These are phyloP conservation scores for Suillus weaverae DNA, from an alignment of 768 basidiomycete species.

Conservation along the genomic window DNA sequence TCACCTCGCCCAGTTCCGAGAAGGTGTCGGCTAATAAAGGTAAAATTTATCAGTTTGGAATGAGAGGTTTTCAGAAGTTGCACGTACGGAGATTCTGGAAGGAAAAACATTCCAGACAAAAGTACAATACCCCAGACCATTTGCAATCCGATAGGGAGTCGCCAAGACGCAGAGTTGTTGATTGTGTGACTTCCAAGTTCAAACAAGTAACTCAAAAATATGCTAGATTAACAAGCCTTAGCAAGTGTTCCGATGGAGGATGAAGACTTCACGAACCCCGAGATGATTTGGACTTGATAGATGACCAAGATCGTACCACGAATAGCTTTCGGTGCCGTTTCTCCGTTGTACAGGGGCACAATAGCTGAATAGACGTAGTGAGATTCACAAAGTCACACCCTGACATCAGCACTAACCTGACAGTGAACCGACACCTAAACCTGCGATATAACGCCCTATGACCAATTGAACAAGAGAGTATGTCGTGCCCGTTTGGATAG, in stretches of 20 bases:
- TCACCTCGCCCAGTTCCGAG: slow-evolving; percentile 52
- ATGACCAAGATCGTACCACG: slow-evolving; percentile 72
- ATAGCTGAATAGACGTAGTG: slow-evolving; percentile 37
- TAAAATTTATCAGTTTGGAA: background rate
- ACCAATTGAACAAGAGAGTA: slow-evolving; percentile 64
- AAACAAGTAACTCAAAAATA: slow-evolving; percentile 71
- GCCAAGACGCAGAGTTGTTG: slow-evolving; percentile 64
- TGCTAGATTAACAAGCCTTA: slow-evolving; percentile 34
- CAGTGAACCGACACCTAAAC: slow-evolving; percentile 74
- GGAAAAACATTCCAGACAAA: slow-evolving; percentile 69
- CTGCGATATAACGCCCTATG: slow-evolving; percentile 73
- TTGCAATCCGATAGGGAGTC: slow-evolving; percentile 74
- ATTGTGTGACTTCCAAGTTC: slow-evolving; percentile 65
- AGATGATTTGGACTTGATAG: slow-evolving; percentile 77
- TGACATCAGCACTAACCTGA: slow-evolving; percentile 46
- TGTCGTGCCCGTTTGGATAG: slow-evolving; percentile 66
- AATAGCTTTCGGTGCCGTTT: slow-evolving; percentile 73
- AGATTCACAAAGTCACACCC: slow-evolving; percentile 4
- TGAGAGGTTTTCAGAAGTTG: background rate
- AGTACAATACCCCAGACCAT: slow-evolving; percentile 67
- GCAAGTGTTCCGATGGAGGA: background rate
- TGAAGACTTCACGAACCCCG: slow-evolving; percentile 44
- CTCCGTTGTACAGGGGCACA: slow-evolving; percentile 74
- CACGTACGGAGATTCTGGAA: slow-evolving; percentile 76
- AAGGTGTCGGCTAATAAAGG: slow-evolving; percentile 58